These are phyloP conservation scores for Ambrosia hybrid DNA, from an alignment of 140 eudicot genomes.

Conservation along the genomic window DNA sequence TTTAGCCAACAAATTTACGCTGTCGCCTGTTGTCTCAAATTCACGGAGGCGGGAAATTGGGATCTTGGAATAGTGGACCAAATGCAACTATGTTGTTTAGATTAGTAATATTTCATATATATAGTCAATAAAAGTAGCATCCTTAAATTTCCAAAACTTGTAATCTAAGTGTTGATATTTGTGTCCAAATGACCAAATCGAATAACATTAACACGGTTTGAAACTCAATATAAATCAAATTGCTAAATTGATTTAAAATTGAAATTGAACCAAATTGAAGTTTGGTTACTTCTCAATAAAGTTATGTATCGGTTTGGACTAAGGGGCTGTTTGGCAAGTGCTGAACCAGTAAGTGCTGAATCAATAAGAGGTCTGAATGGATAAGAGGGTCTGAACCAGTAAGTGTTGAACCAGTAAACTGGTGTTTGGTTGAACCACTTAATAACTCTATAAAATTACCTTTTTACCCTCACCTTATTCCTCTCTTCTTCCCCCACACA, in stretches of 20 bases:
- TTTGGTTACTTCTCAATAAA: background rate
- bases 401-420: too few relatives aligned
- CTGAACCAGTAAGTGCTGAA: too few relatives aligned
- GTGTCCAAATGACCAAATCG: too few relatives aligned
- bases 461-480: too few relatives aligned
- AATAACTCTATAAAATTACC: too few relatives aligned
- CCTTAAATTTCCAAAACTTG: background rate
- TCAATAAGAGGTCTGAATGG: too few relatives aligned
- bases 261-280: background rate
- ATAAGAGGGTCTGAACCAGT: too few relatives aligned
- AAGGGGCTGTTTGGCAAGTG: too few relatives aligned
- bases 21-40: constrained; percentile 10
- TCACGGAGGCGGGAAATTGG: constrained; percentile 2
- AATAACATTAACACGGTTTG: too few relatives aligned
- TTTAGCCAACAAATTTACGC: constrained; percentile 5
- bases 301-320: background rate
- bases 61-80: constrained; percentile 5
- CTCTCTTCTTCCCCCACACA: too few relatives aligned
- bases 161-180: background rate
- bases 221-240: background rate
- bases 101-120: too few relatives aligned
- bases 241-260: background rate
- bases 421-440: too few relatives aligned
- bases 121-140: background rate
- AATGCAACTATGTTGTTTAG: background rate